These are phyloP conservation scores for Cyberlindnera maclurae DNA, from an alignment of 805 yeast genomes.

Conservation along the genomic window DNA sequence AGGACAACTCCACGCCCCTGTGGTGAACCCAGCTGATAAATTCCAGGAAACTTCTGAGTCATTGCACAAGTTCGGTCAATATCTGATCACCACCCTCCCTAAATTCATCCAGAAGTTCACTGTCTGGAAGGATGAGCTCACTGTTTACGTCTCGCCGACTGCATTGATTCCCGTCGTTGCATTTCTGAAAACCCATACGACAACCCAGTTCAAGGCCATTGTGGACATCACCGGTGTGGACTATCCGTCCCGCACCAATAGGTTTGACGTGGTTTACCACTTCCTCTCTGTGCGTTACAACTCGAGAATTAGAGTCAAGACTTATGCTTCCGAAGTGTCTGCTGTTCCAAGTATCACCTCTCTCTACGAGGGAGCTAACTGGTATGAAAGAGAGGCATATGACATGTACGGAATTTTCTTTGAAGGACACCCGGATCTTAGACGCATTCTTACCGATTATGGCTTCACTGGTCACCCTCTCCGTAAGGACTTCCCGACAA, in stretches of 20 bases:
- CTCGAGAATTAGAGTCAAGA: conserved; percentile 82
- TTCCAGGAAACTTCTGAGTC: conserved; percentile 61
- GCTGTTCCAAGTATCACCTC: conserved; percentile 77
- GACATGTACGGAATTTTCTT: conserved; percentile 84
- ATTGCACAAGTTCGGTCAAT: conserved; percentile 74
- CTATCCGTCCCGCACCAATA: conserved; percentile 73
- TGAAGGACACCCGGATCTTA: conserved; percentile 83
- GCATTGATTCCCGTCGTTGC: conserved; percentile 66
- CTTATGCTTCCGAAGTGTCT: conserved; percentile 76
- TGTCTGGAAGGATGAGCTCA: conserved; percentile 88
- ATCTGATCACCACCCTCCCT: conserved; percentile 71
- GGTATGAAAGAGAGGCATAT: conserved; percentile 88
- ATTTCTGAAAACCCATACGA: conserved; percentile 70
- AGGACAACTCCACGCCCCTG: conserved; percentile 17
- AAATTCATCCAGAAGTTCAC: conserved; percentile 76
- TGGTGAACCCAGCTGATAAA: conserved; percentile 73
- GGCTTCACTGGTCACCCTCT: conserved; percentile 91
- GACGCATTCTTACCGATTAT: conserved; percentile 86
- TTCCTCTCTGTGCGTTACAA: conserved; percentile 74
- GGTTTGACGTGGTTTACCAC: conserved; percentile 85
- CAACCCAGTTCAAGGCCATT: conserved; percentile 72
- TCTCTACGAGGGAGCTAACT: conserved; percentile 72
- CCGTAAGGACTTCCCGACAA: conserved; percentile 88
- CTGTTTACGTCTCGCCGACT: conserved; percentile 66
- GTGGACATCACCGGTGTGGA: conserved; percentile 85